Evolutionary conservation across 768 basidiomycete species (phyloP), one percentile per base, ranked within the genome.

Genomic region (Phaffia australis): DNA sequence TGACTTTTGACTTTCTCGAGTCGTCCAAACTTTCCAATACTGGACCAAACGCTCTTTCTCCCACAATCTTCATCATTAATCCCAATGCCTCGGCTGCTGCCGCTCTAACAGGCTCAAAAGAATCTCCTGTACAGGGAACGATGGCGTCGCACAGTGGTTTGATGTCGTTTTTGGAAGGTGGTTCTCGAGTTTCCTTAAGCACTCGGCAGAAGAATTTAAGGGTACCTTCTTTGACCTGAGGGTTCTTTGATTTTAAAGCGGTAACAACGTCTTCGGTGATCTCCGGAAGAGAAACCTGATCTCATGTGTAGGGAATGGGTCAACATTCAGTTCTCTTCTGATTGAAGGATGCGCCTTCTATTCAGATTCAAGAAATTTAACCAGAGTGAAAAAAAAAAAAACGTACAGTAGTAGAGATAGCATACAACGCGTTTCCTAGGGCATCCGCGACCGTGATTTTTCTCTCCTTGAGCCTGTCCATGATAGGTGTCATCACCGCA

Each of bases 41-140:
- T 0, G 89, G 89, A 73, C 87, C 91, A 55, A 99, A 81, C 21
- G 87, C 86, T 32, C 94, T 81, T 74, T 98, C 94, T 25, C 95
- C 95, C 15, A 98, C 83, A 82, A 98, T 93, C 80, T 89, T 97
- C 88, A 93, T 93, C 71, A 98, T 77, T 0, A 84, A 86, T 21
- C 94, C 95, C 46, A 99, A 79, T 71, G 85, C 87, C 49, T 81
- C 81, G 0, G 92, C 92, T n/a, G 92, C 89, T 70, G 92, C 88
- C 65, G 85, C 86, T 54, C 95, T 83, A 29, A 92, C 89, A 35
- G 87, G 87, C 74, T 89, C 94, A 69, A 84, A 85, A 15, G 87
- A 82, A 74, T 99, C 95, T 76, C 91, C 92, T 16, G 97, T 81
- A 9, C 92, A 80, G 6, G 78, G 72, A 7, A 86, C 84, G 18